Evolutionary conservation across 805 yeast genomes (phyloP).

Genomic region (Cephaloascus albidus): DNA sequence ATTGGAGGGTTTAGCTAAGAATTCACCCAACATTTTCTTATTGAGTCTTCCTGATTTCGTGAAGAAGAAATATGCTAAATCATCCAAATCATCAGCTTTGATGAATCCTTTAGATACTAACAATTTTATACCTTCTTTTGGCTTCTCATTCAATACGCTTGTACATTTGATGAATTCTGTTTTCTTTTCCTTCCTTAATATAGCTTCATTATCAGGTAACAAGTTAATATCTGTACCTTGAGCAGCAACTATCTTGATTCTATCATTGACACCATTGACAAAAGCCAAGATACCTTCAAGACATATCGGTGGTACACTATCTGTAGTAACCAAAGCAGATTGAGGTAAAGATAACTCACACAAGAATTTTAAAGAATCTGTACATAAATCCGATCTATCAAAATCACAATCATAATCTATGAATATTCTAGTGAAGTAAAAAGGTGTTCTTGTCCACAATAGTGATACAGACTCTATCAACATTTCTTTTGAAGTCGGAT

Average conservation of each 20-base stretch:
- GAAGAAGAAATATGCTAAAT: slow-evolving; percentile 68
- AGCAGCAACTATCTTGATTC: slow-evolving; percentile 24
- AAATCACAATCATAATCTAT: slow-evolving; percentile 86
- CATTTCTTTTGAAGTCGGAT: slow-evolving; percentile 57
- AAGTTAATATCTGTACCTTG: background rate
- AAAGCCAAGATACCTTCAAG: slow-evolving; percentile 77
- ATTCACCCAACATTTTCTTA: slow-evolving; percentile 83
- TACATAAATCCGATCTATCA: slow-evolving; percentile 72
- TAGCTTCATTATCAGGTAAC: slow-evolving; percentile 16
- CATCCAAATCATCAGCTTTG: slow-evolving; percentile 34
- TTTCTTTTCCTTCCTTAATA: slow-evolving; percentile 44
- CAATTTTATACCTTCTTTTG: slow-evolving; percentile 62
- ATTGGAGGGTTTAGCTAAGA: slow-evolving; percentile 69
- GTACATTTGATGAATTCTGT: slow-evolving; percentile 73
- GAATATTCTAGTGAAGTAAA: slow-evolving; percentile 66
- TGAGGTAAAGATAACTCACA: slow-evolving; percentile 80
- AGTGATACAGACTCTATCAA: slow-evolving; percentile 78
- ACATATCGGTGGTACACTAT: slow-evolving; percentile 88
- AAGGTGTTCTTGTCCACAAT: slow-evolving; percentile 73
- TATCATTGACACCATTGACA: slow-evolving; percentile 49
- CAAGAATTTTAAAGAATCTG: slow-evolving; percentile 56
- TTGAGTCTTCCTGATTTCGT: slow-evolving; percentile 75
- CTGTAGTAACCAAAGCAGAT: slow-evolving; percentile 69
- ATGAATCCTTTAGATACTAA: slow-evolving; percentile 63
- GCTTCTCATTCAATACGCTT: slow-evolving; percentile 66